A percentile compares a stretch with the other conserved stretches of the same genome.
phyloP scores from a whole-genome alignment of 371 early-diverging fungal genomes.

The Mortierella sp. region DNA sequence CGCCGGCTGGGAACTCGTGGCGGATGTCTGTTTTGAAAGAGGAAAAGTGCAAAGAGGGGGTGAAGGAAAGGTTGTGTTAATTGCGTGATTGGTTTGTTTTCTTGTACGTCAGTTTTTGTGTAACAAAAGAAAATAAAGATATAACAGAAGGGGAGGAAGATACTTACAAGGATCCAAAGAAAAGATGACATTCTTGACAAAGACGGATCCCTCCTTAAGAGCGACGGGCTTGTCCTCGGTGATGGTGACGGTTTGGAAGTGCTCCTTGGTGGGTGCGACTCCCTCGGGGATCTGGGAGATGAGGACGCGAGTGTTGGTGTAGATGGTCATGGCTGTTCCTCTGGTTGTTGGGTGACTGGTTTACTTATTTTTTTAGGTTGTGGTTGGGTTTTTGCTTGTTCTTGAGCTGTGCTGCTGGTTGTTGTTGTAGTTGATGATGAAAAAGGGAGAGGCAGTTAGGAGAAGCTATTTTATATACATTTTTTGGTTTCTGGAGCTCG shows the following conservation, averaged over 20 bases:
- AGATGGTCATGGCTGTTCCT: slow-evolving; percentile 22
- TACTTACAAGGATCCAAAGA: slow-evolving; percentile 59
- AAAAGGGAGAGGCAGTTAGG: background rate
- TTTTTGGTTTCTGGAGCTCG: background rate
- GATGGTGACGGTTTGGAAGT: slow-evolving; percentile 31
- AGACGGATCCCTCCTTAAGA: slow-evolving; percentile 48
- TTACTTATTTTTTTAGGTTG: background rate
- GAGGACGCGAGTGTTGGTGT: slow-evolving; percentile 38
- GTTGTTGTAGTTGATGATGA: background rate
- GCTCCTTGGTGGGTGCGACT: slow-evolving; percentile 36
- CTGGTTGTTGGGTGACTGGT: background rate
- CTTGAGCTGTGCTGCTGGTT: background rate
- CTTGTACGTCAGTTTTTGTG: background rate
- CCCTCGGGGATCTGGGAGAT: slow-evolving; percentile 50
- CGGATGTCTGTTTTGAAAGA: slow-evolving; percentile 35
- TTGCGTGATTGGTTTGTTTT: background rate
- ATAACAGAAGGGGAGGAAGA: background rate
- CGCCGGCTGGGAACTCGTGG: slow-evolving; percentile 26
- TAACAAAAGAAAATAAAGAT: background rate
- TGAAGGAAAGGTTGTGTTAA: background rate
- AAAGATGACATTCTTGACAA: slow-evolving; percentile 59
- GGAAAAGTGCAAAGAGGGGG: slow-evolving; percentile 1
- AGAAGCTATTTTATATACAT: background rate
- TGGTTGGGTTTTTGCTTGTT: background rate
- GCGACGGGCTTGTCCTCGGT: slow-evolving; percentile 25